Conservation (phyloP, 768 basidiomycete species). For the Antrodiella citrinella region DNA sequence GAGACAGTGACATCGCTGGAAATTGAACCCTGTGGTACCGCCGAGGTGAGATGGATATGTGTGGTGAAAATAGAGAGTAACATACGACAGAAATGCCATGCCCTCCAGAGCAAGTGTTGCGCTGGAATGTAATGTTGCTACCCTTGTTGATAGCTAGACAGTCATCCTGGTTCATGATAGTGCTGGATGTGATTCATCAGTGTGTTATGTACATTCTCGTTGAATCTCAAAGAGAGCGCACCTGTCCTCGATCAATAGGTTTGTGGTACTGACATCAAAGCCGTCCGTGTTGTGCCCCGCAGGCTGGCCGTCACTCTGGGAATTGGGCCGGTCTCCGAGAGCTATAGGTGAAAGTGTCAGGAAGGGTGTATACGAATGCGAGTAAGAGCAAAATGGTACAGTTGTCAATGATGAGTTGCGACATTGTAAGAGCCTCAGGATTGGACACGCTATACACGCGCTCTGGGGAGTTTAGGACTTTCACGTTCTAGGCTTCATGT, state of each 20-base stretch:
- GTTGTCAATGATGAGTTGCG: constrained; percentile 43
- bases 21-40: constrained; percentile 47
- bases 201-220: background rate
- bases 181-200: constrained; percentile 11
- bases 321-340: constrained; percentile 42
- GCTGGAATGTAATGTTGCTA: constrained; percentile 29
- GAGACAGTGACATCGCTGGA: constrained; percentile 37
- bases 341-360: constrained; percentile 26
- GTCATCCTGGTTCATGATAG: constrained; percentile 36
- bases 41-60: background rate
- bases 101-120: constrained; percentile 45
- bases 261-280: constrained; percentile 21
- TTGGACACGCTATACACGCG: constrained; percentile 25
- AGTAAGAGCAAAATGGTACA: constrained; percentile 30
- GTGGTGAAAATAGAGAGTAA: background rate
- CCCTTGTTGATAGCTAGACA: constrained; percentile 48
- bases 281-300: constrained; percentile 38
- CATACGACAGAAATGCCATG: constrained; percentile 55
- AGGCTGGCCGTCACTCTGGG: constrained; percentile 37
- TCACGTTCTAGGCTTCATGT: constrained; percentile 21
- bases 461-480: constrained; percentile 33
- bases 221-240: too few species aligned
- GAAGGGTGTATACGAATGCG: background rate
- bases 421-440: constrained; percentile 30
- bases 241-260: constrained; percentile 22